Conservation (phyloP, 129 eudicot genomes). For the Kitagawia praeruptora region DNA sequence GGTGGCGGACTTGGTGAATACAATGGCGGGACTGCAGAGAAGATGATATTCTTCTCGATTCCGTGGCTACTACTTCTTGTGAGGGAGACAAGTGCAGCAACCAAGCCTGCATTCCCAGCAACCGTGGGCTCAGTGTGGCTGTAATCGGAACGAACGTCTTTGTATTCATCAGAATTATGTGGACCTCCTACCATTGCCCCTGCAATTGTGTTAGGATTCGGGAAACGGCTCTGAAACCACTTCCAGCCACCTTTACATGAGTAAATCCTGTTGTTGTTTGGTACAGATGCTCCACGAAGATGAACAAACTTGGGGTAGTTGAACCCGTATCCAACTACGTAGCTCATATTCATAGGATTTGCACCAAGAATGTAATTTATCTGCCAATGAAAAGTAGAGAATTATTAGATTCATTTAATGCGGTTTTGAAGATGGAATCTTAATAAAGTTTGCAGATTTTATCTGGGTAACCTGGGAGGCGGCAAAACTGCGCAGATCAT, state of each 20-base stretch:
- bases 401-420: neutral
- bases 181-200: conserved; percentile 99
- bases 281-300: conserved; percentile 91
- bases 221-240: conserved; percentile 36
- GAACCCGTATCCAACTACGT: conserved; percentile 63
- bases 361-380: conserved; percentile 73
- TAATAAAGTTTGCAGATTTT: neutral
- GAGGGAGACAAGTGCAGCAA: conserved; percentile 72
- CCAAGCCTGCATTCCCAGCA: conserved; percentile 86
- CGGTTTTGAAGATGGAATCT: no score
- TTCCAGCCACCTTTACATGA: conserved; percentile 63
- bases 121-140: conserved; percentile 80
- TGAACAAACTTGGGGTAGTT: conserved; percentile 75
- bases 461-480: conserved; percentile 54
- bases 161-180: conserved; percentile 42
- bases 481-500: conserved; percentile 47
- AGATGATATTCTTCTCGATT: conserved; percentile 21
- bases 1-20: no score
- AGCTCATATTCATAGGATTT: conserved; percentile 81
- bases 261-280: conserved; percentile 34
- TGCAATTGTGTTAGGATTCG: conserved; percentile 56
- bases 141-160: conserved; percentile 37
- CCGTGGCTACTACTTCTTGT: conserved; percentile 47
- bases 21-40: no score
- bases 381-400: conserved; percentile 16